These are phyloP conservation scores for Zizania palustris DNA, from an alignment of 202 grass and related monocot genomes.

Conservation along the genomic window DNA sequence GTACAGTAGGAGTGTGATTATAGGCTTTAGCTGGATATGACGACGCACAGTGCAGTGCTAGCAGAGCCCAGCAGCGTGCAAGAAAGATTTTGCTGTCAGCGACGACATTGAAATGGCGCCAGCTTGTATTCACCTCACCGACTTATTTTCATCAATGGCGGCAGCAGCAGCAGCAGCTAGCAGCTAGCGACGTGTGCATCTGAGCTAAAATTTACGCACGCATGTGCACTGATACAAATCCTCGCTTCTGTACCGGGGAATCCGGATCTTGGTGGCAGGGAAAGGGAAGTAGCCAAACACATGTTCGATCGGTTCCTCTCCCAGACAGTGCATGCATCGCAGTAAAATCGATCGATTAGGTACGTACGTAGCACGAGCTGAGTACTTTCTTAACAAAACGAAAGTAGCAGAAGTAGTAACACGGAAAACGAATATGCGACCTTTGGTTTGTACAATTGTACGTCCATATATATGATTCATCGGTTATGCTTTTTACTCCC, in stretches of 20 bases:
- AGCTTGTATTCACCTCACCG: background rate
- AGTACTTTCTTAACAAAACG: background rate
- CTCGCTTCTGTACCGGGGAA: background rate
- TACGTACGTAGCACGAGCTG: too few species aligned
- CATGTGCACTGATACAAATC: background rate
- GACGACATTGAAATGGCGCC: background rate
- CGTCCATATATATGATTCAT: background rate
- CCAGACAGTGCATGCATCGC: background rate
- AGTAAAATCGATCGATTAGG: background rate
- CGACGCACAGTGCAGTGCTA: background rate
- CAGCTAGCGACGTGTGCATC: too few species aligned
- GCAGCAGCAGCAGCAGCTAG: too few species aligned
- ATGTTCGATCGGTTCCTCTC: background rate
- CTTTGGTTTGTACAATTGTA: too few species aligned
- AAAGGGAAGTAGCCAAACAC: background rate
- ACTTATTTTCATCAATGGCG: background rate
- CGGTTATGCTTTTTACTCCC: background rate
- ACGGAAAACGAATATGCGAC: background rate
- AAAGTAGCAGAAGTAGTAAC: background rate
- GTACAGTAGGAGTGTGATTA: too few species aligned
- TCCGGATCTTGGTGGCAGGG: background rate
- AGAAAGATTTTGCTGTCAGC: constrained; percentile 10
- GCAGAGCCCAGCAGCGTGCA: background rate
- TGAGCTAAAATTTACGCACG: background rate
- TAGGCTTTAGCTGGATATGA: too few species aligned